These are phyloP conservation scores for Lepiota brunneoincarnata DNA, from an alignment of 768 basidiomycete species.

Conservation along the genomic window DNA sequence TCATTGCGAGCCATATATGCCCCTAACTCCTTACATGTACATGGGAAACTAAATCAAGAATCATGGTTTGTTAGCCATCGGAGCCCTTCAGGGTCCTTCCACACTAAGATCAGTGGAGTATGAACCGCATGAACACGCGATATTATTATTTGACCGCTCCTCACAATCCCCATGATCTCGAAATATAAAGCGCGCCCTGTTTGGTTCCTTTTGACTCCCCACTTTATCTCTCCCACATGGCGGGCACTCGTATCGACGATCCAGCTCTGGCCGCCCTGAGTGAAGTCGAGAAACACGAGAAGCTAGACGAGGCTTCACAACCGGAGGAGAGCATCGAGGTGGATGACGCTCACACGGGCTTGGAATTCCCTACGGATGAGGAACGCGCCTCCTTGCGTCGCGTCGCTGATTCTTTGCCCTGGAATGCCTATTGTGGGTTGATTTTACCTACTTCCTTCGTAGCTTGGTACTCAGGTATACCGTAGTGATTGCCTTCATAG, in stretches of 20 bases:
- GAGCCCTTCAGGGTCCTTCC: not conserved
- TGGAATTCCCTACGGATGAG: conserved; percentile 63
- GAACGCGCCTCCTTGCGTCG: conserved; percentile 57
- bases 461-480: not conserved
- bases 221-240: not conserved
- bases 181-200: not conserved
- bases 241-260: not conserved
- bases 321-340: not conserved
- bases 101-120: conserved; percentile 1
- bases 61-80: no score
- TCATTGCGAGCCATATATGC: no score
- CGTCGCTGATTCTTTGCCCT: conserved; percentile 57
- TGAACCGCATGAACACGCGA: no score
- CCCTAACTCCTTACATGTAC: no score
- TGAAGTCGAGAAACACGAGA: not conserved
- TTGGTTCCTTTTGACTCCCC: not conserved
- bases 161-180: not conserved
- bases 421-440: conserved; percentile 51
- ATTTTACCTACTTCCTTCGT: conserved; percentile 4
- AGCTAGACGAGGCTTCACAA: not conserved
- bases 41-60: no score
- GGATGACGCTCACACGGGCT: conserved; percentile 39
- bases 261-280: not conserved
- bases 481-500: conserved; percentile 62
- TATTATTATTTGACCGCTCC: not conserved